phyloP scores from a whole-genome alignment of 2,329 filamentous ascomycete species.

The Epichloe hybrida region DNA sequence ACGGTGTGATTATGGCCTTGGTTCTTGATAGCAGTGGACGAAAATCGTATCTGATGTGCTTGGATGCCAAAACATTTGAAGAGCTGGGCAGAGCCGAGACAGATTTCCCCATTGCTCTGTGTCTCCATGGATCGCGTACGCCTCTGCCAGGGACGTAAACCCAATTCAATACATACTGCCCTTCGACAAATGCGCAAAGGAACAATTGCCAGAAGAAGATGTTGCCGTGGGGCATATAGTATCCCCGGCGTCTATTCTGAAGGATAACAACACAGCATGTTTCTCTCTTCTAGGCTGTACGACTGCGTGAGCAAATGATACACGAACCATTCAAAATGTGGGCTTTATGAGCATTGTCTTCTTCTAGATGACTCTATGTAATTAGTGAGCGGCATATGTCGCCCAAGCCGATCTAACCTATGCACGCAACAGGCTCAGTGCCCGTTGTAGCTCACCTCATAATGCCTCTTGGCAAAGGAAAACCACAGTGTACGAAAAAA shows the following conservation, averaged over 20 bases:
- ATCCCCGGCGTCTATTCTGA: too few species aligned
- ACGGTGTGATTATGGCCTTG: constrained; percentile 47
- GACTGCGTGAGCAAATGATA: too few species aligned
- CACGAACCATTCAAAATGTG: too few species aligned
- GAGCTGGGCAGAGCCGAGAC: constrained; percentile 53
- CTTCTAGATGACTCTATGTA: too few species aligned
- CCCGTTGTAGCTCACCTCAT: constrained; percentile 9
- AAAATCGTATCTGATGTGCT: constrained; percentile 51
- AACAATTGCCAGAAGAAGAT: too few species aligned
- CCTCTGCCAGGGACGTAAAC: not conserved
- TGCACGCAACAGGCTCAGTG: constrained; percentile 1
- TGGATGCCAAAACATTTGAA: constrained; percentile 48
- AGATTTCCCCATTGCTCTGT: constrained; percentile 44
- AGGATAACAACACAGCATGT: too few species aligned
- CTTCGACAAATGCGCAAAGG: too few species aligned
- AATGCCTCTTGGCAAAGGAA: constrained; percentile 11
- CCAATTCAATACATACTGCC: too few species aligned
- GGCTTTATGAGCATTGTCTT: too few species aligned
- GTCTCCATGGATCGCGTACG: constrained; percentile 49
- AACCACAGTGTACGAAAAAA: constrained; percentile 11
- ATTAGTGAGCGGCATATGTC: too few species aligned
- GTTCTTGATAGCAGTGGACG: constrained; percentile 47
- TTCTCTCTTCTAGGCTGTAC: too few species aligned
- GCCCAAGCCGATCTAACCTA: not conserved
- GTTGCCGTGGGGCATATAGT: too few species aligned